Base-by-base conservation (phyloP, 129 eudicot species). In the Escallonia rubra region DNA sequence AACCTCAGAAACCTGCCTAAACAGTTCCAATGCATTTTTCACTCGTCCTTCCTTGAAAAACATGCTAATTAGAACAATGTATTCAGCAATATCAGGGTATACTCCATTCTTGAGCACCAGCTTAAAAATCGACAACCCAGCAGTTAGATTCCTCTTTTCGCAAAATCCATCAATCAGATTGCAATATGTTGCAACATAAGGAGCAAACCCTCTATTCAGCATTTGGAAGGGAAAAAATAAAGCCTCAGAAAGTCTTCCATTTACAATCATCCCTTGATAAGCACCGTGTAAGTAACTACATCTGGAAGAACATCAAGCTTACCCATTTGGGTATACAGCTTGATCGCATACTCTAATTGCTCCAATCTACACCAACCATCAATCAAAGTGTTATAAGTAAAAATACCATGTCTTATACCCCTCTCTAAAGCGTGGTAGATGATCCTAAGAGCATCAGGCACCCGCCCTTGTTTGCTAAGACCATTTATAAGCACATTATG, bases 161-260 rank as follows among this genome's bases (percentile, higher is more conserved):
- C 84, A 77, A 50, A 88, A 78, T 60, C 84, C 96, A 34, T 88
- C 79, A 8, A 88, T 82, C 39, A 88, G 84, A 39, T 82, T 65
- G 65, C 91, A 72, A 80, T 88, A 88, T 49, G 88, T 75, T 64
- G 84, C 86, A 66, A 69, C 70, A 75, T 88, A 91, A 5, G 80
- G 79, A 51, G 66, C 49, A 39, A 84, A 62, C 13, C 80, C 86
- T 42, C 23, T 69, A 66, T 82, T 82, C 64, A 88, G 67, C 59
- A 80, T 67, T 49, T 39, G 81, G 61, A 81, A 88, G 82, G 77
- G 79, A 64, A 88, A 72, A 65, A 64, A 64, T 49, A 82, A 62
- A 40, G 86, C 78, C 60, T 77, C 80, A 11, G 5, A n/a, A 12
- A 54, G 23, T 62, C 69, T 82, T 59, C 86, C 79, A 8, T 72